Conservation (phyloP, 1,284 basidiomycete genomes). For the Trichosporon inkin region DNA sequence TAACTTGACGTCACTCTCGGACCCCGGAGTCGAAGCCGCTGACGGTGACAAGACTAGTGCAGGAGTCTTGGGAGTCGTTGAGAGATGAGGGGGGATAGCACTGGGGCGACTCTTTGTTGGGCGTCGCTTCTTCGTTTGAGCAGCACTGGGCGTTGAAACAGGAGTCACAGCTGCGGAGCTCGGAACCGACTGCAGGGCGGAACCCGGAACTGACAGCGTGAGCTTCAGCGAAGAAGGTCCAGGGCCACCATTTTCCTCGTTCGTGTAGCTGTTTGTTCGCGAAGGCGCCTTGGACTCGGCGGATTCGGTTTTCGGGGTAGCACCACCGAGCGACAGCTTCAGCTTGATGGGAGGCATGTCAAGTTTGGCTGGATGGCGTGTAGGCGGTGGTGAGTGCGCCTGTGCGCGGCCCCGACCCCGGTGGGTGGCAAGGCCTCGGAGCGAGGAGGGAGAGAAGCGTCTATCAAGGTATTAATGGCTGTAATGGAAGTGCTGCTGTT, state of each 20-base stretch:
- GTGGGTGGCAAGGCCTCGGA: background rate
- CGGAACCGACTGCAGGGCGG: constrained; percentile 14
- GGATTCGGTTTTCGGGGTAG: constrained; percentile 1
- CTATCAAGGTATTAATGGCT: constrained; percentile 46
- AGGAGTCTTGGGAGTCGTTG: constrained; percentile 15
- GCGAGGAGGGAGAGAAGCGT: background rate
- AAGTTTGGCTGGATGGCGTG: background rate
- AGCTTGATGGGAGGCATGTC: constrained; percentile 38
- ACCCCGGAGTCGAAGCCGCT: background rate
- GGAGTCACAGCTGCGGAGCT: constrained; percentile 16
- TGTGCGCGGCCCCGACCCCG: constrained; percentile 7
- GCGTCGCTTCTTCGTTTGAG: constrained; percentile 12
- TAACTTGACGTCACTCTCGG: constrained; percentile 16
- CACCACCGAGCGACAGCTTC: constrained; percentile 33
- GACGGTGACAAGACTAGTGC: constrained; percentile 8
- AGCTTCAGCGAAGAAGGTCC: constrained; percentile 5
- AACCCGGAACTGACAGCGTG: background rate
- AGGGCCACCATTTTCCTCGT: background rate
- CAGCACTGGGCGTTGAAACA: constrained; percentile 16
- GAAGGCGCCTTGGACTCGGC: background rate
- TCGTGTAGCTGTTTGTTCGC: constrained; percentile 7
- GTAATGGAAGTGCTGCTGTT: constrained; percentile 52
- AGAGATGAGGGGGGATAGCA: constrained; percentile 25
- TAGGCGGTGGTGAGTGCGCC: background rate
- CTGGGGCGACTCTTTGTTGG: constrained; percentile 15